phyloP scores from a whole-genome alignment of 495 filamentous ascomycete species.

The Aspergillus indologenus region DNA sequence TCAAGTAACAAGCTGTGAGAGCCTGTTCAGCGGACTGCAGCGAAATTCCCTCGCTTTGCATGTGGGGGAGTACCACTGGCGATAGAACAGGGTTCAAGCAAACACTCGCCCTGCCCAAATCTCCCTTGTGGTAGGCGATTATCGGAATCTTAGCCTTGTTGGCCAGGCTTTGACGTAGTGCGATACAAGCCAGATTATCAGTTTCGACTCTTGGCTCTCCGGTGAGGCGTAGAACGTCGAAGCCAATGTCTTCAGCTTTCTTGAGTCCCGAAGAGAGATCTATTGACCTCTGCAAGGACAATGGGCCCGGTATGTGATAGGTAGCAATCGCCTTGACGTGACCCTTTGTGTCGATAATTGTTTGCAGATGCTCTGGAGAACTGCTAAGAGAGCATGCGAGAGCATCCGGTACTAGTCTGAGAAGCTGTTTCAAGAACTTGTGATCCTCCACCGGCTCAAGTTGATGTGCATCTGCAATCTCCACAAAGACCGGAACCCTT shows the following conservation, averaged over 20 bases:
- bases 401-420: slow-evolving; percentile 25
- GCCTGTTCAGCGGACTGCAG: slow-evolving; percentile 24
- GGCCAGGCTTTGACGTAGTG: background rate
- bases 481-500: slow-evolving; percentile 22
- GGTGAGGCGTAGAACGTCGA: background rate
- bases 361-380: background rate
- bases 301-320: background rate
- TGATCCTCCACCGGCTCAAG: slow-evolving; percentile 3
- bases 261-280: background rate
- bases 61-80: slow-evolving; percentile 42
- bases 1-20: slow-evolving; percentile 44
- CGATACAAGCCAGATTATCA: background rate
- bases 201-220: background rate
- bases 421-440: slow-evolving; percentile 12
- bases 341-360: background rate
- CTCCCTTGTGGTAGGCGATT: slow-evolving; percentile 19
- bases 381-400: slow-evolving; percentile 15
- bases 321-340: background rate
- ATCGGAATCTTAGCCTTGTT: slow-evolving; percentile 15
- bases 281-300: no score
- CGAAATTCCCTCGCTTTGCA: background rate
- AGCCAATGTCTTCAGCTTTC: background rate
- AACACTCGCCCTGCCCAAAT: slow-evolving; percentile 51
- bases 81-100: slow-evolving; percentile 59
- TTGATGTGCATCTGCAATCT: background rate